Evolutionary conservation across 495 filamentous ascomycete species (phyloP), one percentile per base, ranked within the genome.

Genomic region (Penicillium macrosclerotiorum): DNA sequence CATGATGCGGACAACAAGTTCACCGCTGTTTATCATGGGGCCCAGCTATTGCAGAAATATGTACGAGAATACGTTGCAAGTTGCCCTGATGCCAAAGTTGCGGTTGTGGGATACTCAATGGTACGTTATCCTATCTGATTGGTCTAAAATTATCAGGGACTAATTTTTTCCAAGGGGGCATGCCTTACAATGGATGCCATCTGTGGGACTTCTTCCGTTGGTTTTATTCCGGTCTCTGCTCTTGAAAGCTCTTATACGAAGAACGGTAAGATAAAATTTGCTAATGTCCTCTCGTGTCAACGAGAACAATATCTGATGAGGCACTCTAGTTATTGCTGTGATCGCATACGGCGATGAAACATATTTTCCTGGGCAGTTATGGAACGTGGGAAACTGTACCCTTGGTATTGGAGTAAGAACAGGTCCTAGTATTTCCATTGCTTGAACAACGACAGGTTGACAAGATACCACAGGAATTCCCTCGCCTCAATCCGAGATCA

Each of bases 321-420:
- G 12, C 33, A 18, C n/a, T 36, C 5, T 40, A 61, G 57, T 58
- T 3, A 49, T 58, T 29, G 47, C 43, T 17, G 48, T 39, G 1
- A 47, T 58, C 13, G 51, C 40, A 5, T 61, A 61, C 41, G 57
- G 57, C 1, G 57, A 61, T 32, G 50, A 54, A 24, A 54, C 57
- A 16, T 61, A 37, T n/a, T 12, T 49, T 29, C 54, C 54, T n/a
- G 23, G 37, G 2, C 47, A 52, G 45, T 33, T 44, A 9, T 61
- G 57, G 57, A 49, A 61, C 31, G 32, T 42, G 25, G 57, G 57
- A 3, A 54, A 54, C 12, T 61, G 57, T 36, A 49, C 47, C 4
- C 8, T 54, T 13, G 57, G 57, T 18, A 37, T 54, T 9, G 57
- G 57, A 9, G 57, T 58, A 43, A 52, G 54, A 50, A 29, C 35